Evolutionary conservation across 805 yeast species (phyloP).

Genomic region (Lachancea kluyveri): DNA sequence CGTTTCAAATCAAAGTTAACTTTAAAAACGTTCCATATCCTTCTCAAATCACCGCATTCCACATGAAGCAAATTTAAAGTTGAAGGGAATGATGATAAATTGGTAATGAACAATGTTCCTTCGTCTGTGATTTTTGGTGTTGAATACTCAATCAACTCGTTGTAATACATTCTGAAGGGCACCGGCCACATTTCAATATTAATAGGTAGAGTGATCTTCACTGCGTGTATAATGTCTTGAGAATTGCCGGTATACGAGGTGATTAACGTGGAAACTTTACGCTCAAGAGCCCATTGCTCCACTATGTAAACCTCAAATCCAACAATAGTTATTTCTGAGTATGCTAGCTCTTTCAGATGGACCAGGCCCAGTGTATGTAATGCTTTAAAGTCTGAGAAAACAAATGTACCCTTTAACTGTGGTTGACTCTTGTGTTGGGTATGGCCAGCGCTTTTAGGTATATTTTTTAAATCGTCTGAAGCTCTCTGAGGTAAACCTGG

Average conservation of each 20-base stretch:
- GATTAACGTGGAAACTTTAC: conserved; percentile 61
- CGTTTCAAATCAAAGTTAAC: conserved; percentile 74
- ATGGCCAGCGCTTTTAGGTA: no score
- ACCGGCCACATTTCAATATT: conserved; percentile 31
- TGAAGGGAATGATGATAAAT: conserved; percentile 75
- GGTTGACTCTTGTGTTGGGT: no score
- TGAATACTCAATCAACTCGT: conserved; percentile 58
- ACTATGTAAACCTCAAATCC: conserved; percentile 91
- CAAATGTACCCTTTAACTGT: no score
- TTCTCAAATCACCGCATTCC: conserved; percentile 48
- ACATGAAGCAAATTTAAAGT: conserved; percentile 65
- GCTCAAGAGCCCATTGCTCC: conserved; percentile 86
- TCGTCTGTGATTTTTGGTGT: conserved; percentile 57
- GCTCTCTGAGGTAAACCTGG: no score
- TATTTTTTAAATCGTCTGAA: no score
- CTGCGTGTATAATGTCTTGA: conserved; percentile 55
- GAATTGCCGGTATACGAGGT: conserved; percentile 83
- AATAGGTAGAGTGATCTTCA: conserved; percentile 45
- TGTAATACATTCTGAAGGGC: conserved; percentile 51
- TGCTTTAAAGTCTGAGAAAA: conserved; percentile 56
- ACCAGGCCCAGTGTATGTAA: conserved; percentile 40
- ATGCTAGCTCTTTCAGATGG: conserved; percentile 34
- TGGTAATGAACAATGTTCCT: conserved; percentile 71
- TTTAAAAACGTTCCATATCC: conserved; percentile 51
- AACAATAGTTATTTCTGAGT: conserved; percentile 42